Evolutionary conservation across 1,139 yeast genomes (phyloP).

Genomic region (Blastobotrys capitulatus): DNA sequence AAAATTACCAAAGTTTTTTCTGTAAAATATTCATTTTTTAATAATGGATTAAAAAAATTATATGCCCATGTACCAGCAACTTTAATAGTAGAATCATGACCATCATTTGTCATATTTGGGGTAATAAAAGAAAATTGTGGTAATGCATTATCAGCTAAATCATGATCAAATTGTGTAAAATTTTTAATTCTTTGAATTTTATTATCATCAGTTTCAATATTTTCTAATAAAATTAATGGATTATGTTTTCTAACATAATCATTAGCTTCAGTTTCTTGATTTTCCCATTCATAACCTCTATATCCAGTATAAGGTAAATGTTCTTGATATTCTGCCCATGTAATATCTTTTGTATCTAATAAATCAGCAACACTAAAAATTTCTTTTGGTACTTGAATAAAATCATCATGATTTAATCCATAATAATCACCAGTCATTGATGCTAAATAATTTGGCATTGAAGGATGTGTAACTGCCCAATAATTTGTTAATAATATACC

Average conservation of each 20-base stretch:
- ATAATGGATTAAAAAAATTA: slow-evolving; percentile 39
- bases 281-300: slow-evolving; percentile 41
- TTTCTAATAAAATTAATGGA: slow-evolving; percentile 41
- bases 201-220: slow-evolving; percentile 31
- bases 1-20: slow-evolving; percentile 39
- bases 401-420: slow-evolving; percentile 41
- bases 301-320: slow-evolving; percentile 46
- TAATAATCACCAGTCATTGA: slow-evolving; percentile 46
- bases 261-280: slow-evolving; percentile 39
- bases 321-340: slow-evolving; percentile 50
- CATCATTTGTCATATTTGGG: slow-evolving; percentile 48
- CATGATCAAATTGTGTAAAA: slow-evolving; percentile 40
- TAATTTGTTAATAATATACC: slow-evolving; percentile 45
- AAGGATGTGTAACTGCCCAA: slow-evolving; percentile 46
- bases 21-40: slow-evolving; percentile 41
- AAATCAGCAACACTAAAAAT: slow-evolving; percentile 44
- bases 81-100: slow-evolving; percentile 42
- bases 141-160: slow-evolving; percentile 35
- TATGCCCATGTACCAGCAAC: slow-evolving; percentile 43
- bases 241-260: slow-evolving; percentile 48
- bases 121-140: slow-evolving; percentile 48
- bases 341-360: slow-evolving; percentile 39
- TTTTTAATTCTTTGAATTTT: slow-evolving; percentile 42
- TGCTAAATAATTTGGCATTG: slow-evolving; percentile 48
- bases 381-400: slow-evolving; percentile 39